These are phyloP conservation scores for Fusarium palustre DNA, from an alignment of 2,329 filamentous ascomycete genomes.

Conservation along the genomic window DNA sequence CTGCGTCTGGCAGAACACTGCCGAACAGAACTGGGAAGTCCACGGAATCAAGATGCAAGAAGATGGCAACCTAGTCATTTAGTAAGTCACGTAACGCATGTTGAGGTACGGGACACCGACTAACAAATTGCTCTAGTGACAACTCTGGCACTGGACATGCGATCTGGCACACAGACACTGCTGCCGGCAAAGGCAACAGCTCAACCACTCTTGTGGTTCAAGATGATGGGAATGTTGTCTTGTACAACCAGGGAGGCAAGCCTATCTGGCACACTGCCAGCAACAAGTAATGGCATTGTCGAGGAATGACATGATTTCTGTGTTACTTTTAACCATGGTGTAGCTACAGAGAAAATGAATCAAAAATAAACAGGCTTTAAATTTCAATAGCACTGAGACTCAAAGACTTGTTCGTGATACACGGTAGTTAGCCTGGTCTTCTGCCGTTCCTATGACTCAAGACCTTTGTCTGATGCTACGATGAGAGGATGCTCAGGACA, in stretches of 20 bases:
- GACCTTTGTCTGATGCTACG: rapidly evolving
- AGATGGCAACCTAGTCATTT: slow-evolving; percentile 14
- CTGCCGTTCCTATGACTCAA: rapidly evolving
- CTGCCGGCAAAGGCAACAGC: background rate
- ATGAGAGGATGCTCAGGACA: background rate
- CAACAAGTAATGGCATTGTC: background rate
- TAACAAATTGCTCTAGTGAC: background rate
- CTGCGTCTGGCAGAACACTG: slow-evolving; percentile 12
- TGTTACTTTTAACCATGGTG: too few species aligned
- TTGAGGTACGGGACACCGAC: rapidly evolving
- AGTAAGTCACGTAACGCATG: background rate
- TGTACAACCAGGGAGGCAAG: background rate
- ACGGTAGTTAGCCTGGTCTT: background rate
- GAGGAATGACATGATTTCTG: background rate
- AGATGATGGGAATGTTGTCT: slow-evolving; percentile 12
- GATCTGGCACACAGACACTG: slow-evolving; percentile 9
- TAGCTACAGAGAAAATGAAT: background rate
- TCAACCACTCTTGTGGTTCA: slow-evolving; percentile 6
- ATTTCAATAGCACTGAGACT: background rate
- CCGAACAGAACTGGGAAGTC: background rate
- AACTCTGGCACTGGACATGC: slow-evolving; percentile 4
- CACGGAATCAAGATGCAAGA: slow-evolving; percentile 15
- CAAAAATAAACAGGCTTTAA: background rate
- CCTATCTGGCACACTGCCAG: slow-evolving; percentile 4
- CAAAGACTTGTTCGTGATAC: too few species aligned